Conservation (phyloP, 805 yeast species). For the Metschnikowia dekortorum region DNA sequence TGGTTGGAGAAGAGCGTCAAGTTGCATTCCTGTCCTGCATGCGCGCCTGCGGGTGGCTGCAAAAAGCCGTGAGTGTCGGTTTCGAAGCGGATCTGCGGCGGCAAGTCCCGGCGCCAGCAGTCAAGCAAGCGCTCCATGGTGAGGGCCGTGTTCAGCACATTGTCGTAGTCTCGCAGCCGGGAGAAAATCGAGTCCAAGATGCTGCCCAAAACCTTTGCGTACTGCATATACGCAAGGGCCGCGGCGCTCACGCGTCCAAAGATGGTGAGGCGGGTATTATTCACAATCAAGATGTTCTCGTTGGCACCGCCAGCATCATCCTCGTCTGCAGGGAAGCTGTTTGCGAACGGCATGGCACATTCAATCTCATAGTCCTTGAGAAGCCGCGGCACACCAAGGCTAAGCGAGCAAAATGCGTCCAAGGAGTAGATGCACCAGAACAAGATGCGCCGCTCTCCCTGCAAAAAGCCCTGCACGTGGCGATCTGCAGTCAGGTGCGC, state of each 20-base stretch:
- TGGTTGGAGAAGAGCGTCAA: conserved; percentile 37
- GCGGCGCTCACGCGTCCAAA: conserved; percentile 67
- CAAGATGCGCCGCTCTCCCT: conserved; percentile 74
- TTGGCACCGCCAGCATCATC: conserved; percentile 34
- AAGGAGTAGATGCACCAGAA: conserved; percentile 82
- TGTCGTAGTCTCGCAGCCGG: conserved; percentile 41
- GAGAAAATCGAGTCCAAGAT: conserved; percentile 69
- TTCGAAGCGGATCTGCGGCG: conserved; percentile 56
- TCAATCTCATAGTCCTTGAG: conserved; percentile 79
- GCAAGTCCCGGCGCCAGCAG: conserved; percentile 72
- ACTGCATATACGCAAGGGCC: conserved; percentile 63
- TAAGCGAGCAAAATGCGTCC: conserved; percentile 70
- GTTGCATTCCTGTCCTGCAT: conserved; percentile 12
- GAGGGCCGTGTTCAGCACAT: conserved; percentile 22
- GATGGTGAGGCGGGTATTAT: conserved; percentile 53
- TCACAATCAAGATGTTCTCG: conserved; percentile 55
- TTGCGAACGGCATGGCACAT: conserved; percentile 74
- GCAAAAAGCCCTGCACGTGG: conserved; percentile 59
- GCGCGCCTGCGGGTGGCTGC: conserved; percentile 22
- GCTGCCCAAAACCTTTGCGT: conserved; percentile 66
- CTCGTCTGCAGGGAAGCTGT: conserved; percentile 35
- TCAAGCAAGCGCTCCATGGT: conserved; percentile 64
- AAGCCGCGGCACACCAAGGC: conserved; percentile 77
- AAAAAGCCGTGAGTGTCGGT: conserved; percentile 55
- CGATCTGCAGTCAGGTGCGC: conserved; percentile 29